These are phyloP conservation scores for Ascocoryne sarcoides DNA, from an alignment of 2,329 filamentous ascomycete genomes.

Conservation along the genomic window DNA sequence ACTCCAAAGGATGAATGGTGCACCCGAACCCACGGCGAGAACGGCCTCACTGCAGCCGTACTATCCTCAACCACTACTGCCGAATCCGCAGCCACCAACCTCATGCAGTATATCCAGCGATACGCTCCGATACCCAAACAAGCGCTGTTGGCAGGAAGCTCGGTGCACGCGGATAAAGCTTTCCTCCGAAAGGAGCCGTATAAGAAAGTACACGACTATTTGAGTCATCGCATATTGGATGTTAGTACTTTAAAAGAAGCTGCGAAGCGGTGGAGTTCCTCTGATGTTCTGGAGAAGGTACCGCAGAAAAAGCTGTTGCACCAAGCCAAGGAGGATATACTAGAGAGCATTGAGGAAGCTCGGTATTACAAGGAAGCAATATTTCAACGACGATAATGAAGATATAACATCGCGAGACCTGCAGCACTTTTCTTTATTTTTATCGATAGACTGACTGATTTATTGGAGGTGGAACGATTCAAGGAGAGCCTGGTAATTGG, in stretches of 20 bases:
- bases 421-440: slow-evolving; percentile 1
- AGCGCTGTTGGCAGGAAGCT: slow-evolving; percentile 82
- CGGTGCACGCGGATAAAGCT: slow-evolving; percentile 78
- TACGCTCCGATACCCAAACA: slow-evolving; percentile 57
- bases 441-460: slow-evolving; percentile 4
- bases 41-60: slow-evolving; percentile 73
- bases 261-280: slow-evolving; percentile 66
- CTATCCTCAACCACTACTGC: slow-evolving; percentile 64
- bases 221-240: slow-evolving; percentile 88
- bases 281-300: slow-evolving; percentile 48
- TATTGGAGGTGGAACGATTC: slow-evolving; percentile 5
- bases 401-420: neutral
- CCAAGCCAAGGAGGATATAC: slow-evolving; percentile 78
- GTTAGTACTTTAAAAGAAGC: slow-evolving; percentile 92
- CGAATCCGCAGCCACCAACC: slow-evolving; percentile 55
- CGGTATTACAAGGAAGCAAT: slow-evolving; percentile 68
- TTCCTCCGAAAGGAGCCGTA: slow-evolving; percentile 75
- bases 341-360: slow-evolving; percentile 92
- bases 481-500: slow-evolving; percentile 4
- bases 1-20: slow-evolving; percentile 69
- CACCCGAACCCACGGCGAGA: slow-evolving; percentile 64
- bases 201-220: slow-evolving; percentile 59
- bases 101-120: slow-evolving; percentile 70
- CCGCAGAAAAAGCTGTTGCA: slow-evolving; percentile 71
- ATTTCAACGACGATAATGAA: slow-evolving; percentile 36